phyloP scores from a whole-genome alignment of 495 filamentous ascomycete species.

The Parmelia sp. region DNA sequence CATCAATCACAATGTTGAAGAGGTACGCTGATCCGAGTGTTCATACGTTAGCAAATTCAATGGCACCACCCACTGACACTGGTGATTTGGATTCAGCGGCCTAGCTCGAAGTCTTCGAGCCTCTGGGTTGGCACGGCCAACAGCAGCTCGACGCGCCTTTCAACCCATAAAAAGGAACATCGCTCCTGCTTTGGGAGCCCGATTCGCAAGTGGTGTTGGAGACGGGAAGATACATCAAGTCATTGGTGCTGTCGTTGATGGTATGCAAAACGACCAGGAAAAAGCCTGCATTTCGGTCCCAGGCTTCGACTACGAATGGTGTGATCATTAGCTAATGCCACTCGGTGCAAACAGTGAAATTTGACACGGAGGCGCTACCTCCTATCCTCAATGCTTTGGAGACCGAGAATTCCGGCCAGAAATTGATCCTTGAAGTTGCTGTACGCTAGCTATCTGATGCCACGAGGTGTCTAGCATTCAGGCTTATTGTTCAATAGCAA shows the following conservation, averaged over 20 bases:
- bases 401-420: conserved; percentile 85
- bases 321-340: conserved; percentile 41
- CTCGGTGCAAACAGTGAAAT: conserved; percentile 60
- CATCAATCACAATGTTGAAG: conserved; percentile 74
- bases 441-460: conserved; percentile 52
- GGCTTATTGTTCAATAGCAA: conserved; percentile 57
- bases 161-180: conserved; percentile 55
- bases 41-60: conserved; percentile 29
- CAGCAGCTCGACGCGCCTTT: conserved; percentile 62
- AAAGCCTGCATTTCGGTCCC: conserved; percentile 26
- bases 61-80: conserved; percentile 40
- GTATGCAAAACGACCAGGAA: conserved; percentile 40
- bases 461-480: not conserved
- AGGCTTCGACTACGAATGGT: conserved; percentile 25
- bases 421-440: conserved; percentile 93
- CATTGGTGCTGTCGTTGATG: conserved; percentile 65
- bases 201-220: conserved; percentile 63
- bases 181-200: conserved; percentile 55
- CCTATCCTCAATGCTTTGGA: conserved; percentile 95
- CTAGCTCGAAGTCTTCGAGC: conserved; percentile 72
- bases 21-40: conserved; percentile 52
- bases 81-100: conserved; percentile 51
- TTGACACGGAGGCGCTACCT: conserved; percentile 88
- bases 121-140: conserved; percentile 66
- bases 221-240: conserved; percentile 84